These are phyloP conservation scores for Trichoderma erinaceum DNA, from an alignment of 495 filamentous ascomycete species.

Conservation along the genomic window DNA sequence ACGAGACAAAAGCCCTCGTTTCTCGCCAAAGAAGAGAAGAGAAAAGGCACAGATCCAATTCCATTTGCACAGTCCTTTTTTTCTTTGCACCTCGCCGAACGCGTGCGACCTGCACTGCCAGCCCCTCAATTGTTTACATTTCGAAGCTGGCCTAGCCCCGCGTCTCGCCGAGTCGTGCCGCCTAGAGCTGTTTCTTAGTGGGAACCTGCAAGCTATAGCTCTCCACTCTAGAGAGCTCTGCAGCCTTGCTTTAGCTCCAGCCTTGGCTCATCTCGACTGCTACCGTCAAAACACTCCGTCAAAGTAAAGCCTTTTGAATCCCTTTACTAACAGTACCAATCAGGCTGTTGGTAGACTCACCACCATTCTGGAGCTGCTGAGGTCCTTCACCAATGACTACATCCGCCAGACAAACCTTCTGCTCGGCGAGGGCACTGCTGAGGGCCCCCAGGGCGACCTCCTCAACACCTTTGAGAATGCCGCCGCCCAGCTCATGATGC, in stretches of 20 bases:
- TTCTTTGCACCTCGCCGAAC: background rate
- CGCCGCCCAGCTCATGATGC: slow-evolving; percentile 37
- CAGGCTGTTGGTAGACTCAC: slow-evolving; percentile 38
- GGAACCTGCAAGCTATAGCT: background rate
- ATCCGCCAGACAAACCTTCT: slow-evolving; percentile 75
- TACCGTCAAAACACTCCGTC: too few relatives aligned
- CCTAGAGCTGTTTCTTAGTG: too few relatives aligned
- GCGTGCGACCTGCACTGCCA: background rate
- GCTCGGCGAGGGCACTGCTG: slow-evolving; percentile 52
- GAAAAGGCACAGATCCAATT: background rate
- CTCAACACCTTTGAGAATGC: slow-evolving; percentile 39
- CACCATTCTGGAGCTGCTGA: slow-evolving; percentile 66
- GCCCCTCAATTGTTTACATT: slow-evolving; percentile 3
- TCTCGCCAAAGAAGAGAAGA: background rate
- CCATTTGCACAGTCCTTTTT: background rate
- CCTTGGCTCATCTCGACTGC: too few relatives aligned
- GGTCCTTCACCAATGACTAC: slow-evolving; percentile 70
- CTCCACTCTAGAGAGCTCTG: too few relatives aligned
- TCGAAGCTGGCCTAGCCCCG: background rate
- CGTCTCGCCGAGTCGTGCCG: background rate
- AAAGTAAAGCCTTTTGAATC: background rate
- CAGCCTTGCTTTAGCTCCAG: too few relatives aligned
- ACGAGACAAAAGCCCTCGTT: background rate
- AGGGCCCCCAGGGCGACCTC: slow-evolving; percentile 12
- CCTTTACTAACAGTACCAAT: background rate